Base-by-base conservation (phyloP, 306 rosid genomes). In the Ceratonia siliqua region DNA sequence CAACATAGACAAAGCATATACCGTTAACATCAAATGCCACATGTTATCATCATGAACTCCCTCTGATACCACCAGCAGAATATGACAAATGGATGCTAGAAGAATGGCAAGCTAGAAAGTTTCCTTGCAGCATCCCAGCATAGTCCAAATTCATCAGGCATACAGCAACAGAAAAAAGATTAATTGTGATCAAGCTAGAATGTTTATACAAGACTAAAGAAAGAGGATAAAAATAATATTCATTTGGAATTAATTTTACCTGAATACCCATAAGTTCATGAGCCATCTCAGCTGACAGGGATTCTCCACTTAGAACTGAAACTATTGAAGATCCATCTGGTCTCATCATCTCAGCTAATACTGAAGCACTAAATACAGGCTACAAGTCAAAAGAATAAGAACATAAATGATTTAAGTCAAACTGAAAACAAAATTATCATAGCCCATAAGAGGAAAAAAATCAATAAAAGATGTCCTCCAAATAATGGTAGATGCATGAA, bases 1-100 rank as follows among this genome's bases (percentile, higher is more conserved):
- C 38, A 57, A 63, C 38, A 55, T 36, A 55, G 22, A 42, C 50
- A 65, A 52, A 57, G 48, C 57, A 55, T 67, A 17, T 82, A 93
- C 98, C 78, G 93, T 93, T n/a, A 76, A 85, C 92, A 90, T 87
- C 76, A 93, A 83, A 28, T 73, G 88, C 98, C 98, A 93, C 96
- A 86, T 80, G 82, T 74, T 85, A 68, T 78, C 79, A 64, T 89
- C 95, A 64, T 86, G 90, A 72, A 85, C 90, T 82, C 96, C 98
- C 35, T 93, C 97, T 0, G 98, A 90, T 64, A 93, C 88, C 81
- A 91, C 97, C 87, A 90, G 86, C 75, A 92, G 22, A 78, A 90
- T 67, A 79, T 92, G 90, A 70, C 97, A 92, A 53, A 88, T 55
- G 61, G 97, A 92, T 38, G 89, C 86, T 62, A 92, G 86, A 74